Base-by-base conservation (phyloP, 2,329 filamentous ascomycete species). In the Epicoccum sorghinum region DNA sequence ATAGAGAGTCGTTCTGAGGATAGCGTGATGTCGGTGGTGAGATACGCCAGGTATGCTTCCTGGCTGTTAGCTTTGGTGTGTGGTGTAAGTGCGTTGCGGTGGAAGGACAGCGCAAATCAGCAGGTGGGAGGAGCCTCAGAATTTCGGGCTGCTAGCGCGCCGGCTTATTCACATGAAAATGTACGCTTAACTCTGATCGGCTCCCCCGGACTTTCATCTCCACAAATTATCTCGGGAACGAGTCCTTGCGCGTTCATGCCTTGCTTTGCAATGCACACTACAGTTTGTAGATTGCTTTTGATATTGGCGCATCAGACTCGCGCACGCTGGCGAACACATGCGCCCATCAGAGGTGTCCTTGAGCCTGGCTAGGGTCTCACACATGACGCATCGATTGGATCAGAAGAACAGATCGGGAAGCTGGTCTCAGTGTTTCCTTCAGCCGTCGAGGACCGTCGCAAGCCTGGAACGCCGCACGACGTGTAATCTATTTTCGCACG, bases 1-100 rank as follows among this genome's bases (percentile, higher is more conserved):
- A 79, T 79, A 74, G 70, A 77, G 77, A 71, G 61, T 71, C 35
- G 61, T 59, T 67, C 38, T 65, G 52, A 47, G 41, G 53, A 61
- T 66, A 61, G 53, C 57, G 39, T 48, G 40, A 56, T 65, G 58
- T 57, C 45, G 48, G 58, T 59, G 37, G 57, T 60, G 38, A 45
- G 58, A 35, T 61, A 43, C 62, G 69, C 71, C 70, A 73, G 71
- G 69, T 61, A 52, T 54, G 40, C 48, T 47, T 45, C 69, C 71
- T 67, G 66, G 69, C 69, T 57, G 57, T 52, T 33, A 27, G 49
- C 52, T 51, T 55, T 44, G 44, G 39, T 52, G 52, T 37, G 61
- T 60, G 58, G 53, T 48, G 53, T 55, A 56, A 51, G 47, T 39
- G 49, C 57, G 66, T 57, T 61, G 54, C 61, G 53, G 39, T 45